Conservation (phyloP, 495 filamentous ascomycete genomes). For the Gamarada debralockiae region DNA sequence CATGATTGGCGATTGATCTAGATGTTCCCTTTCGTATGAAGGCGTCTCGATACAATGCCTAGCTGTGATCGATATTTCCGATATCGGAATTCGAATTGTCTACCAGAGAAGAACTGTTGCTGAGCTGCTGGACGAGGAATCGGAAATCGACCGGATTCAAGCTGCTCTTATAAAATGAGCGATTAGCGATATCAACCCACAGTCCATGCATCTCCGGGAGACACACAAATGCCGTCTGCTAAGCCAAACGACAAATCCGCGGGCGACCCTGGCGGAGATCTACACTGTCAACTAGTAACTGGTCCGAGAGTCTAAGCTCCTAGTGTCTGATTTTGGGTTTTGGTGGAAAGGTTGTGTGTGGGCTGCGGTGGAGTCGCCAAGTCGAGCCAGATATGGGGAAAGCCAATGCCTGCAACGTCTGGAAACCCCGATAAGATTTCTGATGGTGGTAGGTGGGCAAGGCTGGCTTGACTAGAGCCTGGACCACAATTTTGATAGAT, state of each 20-base stretch:
- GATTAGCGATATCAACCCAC: neutral
- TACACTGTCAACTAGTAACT: neutral
- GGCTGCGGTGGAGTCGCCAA: neutral
- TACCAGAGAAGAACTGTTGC: neutral
- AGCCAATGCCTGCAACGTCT: too few relatives aligned
- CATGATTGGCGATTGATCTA: neutral
- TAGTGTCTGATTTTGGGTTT: neutral
- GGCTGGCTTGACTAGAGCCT: too few relatives aligned
- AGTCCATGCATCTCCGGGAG: neutral
- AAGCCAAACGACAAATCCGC: neutral
- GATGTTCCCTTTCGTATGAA: too few relatives aligned
- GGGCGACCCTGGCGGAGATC: neutral
- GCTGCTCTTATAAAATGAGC: neutral
- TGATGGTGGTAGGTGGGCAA: neutral
- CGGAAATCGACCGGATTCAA: neutral
- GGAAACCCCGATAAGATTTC: neutral
- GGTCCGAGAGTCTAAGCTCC: neutral
- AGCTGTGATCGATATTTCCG: neutral
- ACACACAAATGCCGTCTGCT: neutral
- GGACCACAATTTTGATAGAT: too few relatives aligned
- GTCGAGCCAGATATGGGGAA: neutral
- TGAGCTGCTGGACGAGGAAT: neutral
- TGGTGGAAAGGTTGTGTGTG: neutral
- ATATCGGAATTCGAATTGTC: neutral
- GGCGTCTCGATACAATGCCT: neutral